Base-by-base conservation (phyloP, 2,329 filamentous ascomycete genomes). In the Phialophora tarda region DNA sequence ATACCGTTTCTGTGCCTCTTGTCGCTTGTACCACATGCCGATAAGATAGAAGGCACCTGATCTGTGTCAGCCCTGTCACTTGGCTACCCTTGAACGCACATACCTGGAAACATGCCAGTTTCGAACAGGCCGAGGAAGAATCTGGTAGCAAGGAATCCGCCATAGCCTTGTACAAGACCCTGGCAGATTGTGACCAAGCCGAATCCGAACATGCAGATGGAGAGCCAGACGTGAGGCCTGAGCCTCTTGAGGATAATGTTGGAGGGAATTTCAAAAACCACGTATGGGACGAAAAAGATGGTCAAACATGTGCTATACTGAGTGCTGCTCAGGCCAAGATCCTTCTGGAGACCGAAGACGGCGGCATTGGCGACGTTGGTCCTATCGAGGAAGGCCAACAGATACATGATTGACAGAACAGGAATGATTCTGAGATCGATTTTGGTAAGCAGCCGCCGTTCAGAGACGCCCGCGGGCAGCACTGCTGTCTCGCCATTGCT, bases 1-100 rank as follows among this genome's bases (percentile, higher is more conserved):
- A 80, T 93, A 97, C 32, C 95, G 88, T 74, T 92, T 92, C 79
- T 98, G 94, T 1, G 93, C 92, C 79, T 98, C 95, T 53, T 83
- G 83, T 66, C 94, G 88, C 66, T 89, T 88, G 74, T 98, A 99
- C 93, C 91, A 96, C 78, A 82, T 83, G 6, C 80, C 78, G n/a
- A 82, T 82, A 51, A 75, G 66, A 62, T 75, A 75, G 54, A 74
- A 73, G 53, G 65, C 71, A 14, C 71, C 66, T 64, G 53, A 30
- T 10, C 1, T 28, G 17, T 26, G 53, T 67, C n/a, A 62, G 59
- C 51, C 8, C 12, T 23, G 23, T 32, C 21, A 24, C 23, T 17
- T 26, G 12, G 32, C 17, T 32, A 28, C 8, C 28, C 17, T 17
- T 64, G 61, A 55, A 71, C 63, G 11, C 64, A 68, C 63, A 28